Percentiles rank a stretch among this genome's conserved stretches.
Evolutionary conservation across 2,329 filamentous ascomycete species (phyloP).

Genomic region (Corinectria fuckeliana): DNA sequence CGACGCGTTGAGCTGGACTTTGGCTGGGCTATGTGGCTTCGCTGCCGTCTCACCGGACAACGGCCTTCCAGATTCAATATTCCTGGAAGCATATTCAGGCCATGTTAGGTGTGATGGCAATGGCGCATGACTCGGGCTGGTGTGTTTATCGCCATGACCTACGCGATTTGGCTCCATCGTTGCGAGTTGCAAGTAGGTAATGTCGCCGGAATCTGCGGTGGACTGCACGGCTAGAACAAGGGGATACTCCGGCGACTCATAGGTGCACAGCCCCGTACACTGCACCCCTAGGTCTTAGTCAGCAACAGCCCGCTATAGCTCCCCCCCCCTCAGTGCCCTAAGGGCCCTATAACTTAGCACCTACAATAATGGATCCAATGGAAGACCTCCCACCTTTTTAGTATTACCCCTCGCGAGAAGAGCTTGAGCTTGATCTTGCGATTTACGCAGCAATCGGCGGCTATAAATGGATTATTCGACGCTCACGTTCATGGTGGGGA

Average conservation of each 20-base stretch:
- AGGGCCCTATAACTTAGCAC: no score
- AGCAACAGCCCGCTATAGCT: no score
- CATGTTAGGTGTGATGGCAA: conserved; percentile 2
- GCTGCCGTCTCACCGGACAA: conserved; percentile 16
- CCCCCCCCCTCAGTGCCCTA: no score
- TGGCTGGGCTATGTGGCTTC: conserved; percentile 1
- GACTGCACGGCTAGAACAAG: background rate
- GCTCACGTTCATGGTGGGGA: background rate
- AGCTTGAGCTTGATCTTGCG: no score
- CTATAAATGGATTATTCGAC: background rate
- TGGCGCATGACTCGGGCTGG: background rate
- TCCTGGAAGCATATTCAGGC: conserved; percentile 11
- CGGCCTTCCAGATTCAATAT: conserved; percentile 32
- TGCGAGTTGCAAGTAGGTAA: background rate
- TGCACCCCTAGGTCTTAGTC: no score
- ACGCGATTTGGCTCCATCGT: conserved; percentile 18
- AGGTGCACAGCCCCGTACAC: no score
- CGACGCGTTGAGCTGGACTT: background rate
- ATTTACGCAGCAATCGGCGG: no score
- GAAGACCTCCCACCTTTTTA: no score
- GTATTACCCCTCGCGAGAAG: no score
- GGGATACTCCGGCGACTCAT: background rate
- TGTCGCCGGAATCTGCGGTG: background rate
- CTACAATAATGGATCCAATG: no score
- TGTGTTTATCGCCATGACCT: background rate